Conservation (phyloP, 441 rosid species). For the Populus hybrid region DNA sequence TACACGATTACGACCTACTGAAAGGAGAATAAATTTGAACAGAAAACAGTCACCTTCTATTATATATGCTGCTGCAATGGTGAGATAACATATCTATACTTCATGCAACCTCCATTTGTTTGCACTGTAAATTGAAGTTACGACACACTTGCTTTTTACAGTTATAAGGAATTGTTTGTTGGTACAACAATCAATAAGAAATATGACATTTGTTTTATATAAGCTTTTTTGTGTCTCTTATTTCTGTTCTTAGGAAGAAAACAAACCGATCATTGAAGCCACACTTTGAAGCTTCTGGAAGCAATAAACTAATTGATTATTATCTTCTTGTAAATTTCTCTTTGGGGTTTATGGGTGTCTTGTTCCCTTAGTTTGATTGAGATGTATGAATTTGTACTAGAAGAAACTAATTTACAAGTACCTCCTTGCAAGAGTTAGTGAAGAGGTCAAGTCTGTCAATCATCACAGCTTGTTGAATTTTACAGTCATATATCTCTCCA, state of each 20-base stretch:
- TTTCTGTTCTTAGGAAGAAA: neutral
- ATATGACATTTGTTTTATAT: neutral
- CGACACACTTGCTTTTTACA: neutral
- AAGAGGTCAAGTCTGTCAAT: neutral
- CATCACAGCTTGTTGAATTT: neutral
- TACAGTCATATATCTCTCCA: neutral
- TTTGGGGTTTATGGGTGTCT: neutral
- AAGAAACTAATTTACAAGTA: neutral
- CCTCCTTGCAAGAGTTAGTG: neutral
- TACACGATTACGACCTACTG: slow-evolving; percentile 22
- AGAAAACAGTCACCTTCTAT: slow-evolving; percentile 31
- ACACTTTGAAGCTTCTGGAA: no score
- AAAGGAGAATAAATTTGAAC: slow-evolving; percentile 22
- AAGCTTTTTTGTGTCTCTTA: neutral
- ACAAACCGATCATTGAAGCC: neutral
- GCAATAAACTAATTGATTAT: neutral
- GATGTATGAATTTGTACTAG: neutral
- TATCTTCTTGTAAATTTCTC: neutral
- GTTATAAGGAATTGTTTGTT: neutral
- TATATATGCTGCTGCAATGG: slow-evolving; percentile 42
- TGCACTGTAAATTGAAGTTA: neutral
- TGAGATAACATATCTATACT: slow-evolving; percentile 23
- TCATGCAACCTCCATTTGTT: neutral
- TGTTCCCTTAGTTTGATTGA: neutral
- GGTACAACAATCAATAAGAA: neutral